Conservation (phyloP, 148 eudicot species). For the Agrostemma githago region DNA sequence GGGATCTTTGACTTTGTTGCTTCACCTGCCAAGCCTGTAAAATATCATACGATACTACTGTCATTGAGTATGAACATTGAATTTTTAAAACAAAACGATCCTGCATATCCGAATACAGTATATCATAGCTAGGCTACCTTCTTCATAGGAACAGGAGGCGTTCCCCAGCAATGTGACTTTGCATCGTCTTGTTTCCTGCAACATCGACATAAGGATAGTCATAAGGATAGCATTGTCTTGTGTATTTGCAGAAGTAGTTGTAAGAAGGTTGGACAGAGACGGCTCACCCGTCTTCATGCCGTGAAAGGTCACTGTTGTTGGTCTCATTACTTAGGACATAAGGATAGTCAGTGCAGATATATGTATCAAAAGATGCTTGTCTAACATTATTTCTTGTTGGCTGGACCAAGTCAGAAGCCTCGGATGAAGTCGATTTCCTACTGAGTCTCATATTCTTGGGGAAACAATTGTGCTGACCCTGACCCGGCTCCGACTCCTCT, state of each 20-base stretch:
- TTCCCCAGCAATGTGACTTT: constrained; percentile 57
- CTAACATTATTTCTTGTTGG: constrained; percentile 27
- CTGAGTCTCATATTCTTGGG: constrained; percentile 37
- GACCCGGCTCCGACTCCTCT: constrained; percentile 27
- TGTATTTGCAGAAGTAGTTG: too few relatives aligned
- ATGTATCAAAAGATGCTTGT: constrained; percentile 42
- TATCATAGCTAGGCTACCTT: constrained; percentile 35
- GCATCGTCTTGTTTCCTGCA: constrained; percentile 39
- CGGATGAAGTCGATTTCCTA: constrained; percentile 32
- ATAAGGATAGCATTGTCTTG: too few relatives aligned
- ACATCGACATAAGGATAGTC: neutral
- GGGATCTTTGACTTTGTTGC: constrained; percentile 44
- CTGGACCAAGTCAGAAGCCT: constrained; percentile 30
- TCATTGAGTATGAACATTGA: neutral
- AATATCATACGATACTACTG: neutral
- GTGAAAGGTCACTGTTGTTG: constrained; percentile 28
- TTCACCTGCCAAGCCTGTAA: constrained; percentile 57
- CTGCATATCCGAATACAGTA: neutral
- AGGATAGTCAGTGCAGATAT: constrained; percentile 43
- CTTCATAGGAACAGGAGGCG: constrained; percentile 52
- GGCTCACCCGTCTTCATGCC: constrained; percentile 42
- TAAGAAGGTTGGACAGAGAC: neutral
- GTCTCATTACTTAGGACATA: constrained; percentile 29
- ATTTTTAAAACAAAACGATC: neutral
- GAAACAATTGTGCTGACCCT: constrained; percentile 44